Conservation (phyloP, 306 rosid species). For the Cotoneaster glaucophyllus region DNA sequence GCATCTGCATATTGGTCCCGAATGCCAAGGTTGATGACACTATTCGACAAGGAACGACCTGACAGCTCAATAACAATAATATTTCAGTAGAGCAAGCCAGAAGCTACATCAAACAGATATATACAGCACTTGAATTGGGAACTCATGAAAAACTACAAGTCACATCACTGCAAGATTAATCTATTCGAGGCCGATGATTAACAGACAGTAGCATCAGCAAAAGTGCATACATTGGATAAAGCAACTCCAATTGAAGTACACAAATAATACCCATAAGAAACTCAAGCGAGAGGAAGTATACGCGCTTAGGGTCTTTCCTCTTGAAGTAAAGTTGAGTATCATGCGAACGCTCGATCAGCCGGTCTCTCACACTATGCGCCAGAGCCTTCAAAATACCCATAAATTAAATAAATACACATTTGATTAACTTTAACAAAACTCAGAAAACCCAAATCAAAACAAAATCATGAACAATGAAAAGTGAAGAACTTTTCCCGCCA, state of each 20-base stretch:
- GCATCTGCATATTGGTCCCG: conserved; percentile 71
- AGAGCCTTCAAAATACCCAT: conserved; percentile 43
- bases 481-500: conserved; percentile 12
- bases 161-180: not conserved
- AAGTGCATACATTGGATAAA: not conserved
- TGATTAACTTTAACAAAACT: conserved; percentile 5
- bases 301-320: conserved; percentile 68
- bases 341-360: conserved; percentile 68
- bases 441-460: not conserved
- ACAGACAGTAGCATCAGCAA: not conserved
- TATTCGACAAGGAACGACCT: conserved; percentile 76
- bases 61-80: conserved; percentile 20
- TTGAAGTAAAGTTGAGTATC: conserved; percentile 55
- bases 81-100: conserved; percentile 5
- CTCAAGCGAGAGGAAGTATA: conserved; percentile 77
- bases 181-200: not conserved
- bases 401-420: conserved; percentile 12
- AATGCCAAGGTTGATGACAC: conserved; percentile 69
- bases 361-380: conserved; percentile 61
- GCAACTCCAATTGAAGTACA: not conserved
- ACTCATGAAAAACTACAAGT: not conserved
- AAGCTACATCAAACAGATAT: not conserved
- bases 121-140: not conserved
- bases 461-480: not conserved
- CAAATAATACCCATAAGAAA: conserved; percentile 72